Conservation (phyloP, 768 basidiomycete genomes). For the Mycena epipterygia region DNA sequence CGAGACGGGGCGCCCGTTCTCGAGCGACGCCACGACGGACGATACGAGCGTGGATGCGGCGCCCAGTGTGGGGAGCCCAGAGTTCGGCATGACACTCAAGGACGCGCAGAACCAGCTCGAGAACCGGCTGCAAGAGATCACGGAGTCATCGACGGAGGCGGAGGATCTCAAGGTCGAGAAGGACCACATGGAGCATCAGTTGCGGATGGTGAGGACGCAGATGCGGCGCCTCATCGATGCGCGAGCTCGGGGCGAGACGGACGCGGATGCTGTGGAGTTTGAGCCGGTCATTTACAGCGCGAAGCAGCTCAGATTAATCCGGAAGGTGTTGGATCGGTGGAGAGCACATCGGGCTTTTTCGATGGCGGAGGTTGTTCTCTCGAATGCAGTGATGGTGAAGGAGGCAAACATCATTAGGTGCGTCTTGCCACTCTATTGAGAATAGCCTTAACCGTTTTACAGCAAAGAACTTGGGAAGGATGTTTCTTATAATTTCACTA, state of each 20-base stretch:
- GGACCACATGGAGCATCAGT: slow-evolving; percentile 93
- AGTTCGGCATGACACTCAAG: slow-evolving; percentile 73
- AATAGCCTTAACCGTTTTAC: slow-evolving; percentile 20
- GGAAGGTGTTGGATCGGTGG: slow-evolving; percentile 90
- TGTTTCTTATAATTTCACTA: slow-evolving; percentile 92
- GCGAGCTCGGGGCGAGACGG: slow-evolving; percentile 81
- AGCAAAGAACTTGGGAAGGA: slow-evolving; percentile 91
- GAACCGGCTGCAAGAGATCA: slow-evolving; percentile 74
- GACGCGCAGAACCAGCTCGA: slow-evolving; percentile 85
- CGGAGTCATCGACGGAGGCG: slow-evolving; percentile 69
- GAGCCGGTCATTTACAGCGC: slow-evolving; percentile 90
- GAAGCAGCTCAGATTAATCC: slow-evolving; percentile 84
- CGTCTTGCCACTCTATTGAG: slow-evolving; percentile 31
- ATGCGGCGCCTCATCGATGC: slow-evolving; percentile 87
- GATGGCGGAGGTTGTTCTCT: slow-evolving; percentile 92
- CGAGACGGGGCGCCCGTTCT: slow-evolving; percentile 84
- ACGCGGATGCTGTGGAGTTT: slow-evolving; percentile 70
- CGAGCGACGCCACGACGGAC: slow-evolving; percentile 86
- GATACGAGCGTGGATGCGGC: slow-evolving; percentile 87
- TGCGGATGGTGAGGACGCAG: slow-evolving; percentile 83
- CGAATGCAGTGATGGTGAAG: slow-evolving; percentile 88
- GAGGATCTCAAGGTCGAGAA: slow-evolving; percentile 92
- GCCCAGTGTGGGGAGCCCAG: slow-evolving; percentile 72
- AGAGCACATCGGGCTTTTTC: slow-evolving; percentile 86
- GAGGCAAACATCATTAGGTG: slow-evolving; percentile 96